A percentile compares a stretch with the other conserved stretches of the same genome.
phyloP scores from a whole-genome alignment of 495 filamentous ascomycete species.

The Lasiosphaeris hirsuta region DNA sequence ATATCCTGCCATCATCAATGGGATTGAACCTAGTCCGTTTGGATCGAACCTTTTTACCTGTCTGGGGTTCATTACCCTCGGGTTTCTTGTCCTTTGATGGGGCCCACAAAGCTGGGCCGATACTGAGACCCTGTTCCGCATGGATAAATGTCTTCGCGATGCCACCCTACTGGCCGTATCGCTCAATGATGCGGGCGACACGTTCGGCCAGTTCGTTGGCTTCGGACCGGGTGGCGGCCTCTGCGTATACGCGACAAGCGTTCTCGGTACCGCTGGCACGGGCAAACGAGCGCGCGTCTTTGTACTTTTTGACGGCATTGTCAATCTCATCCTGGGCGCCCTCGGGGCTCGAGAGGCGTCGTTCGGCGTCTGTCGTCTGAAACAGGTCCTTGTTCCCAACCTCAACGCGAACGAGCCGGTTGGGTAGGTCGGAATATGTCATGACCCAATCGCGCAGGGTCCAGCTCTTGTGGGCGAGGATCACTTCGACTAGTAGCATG shows the following conservation, averaged over 20 bases:
- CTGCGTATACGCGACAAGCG: conserved; percentile 94
- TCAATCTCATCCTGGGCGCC: conserved; percentile 84
- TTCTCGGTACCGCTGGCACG: conserved; percentile 94
- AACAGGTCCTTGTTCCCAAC: conserved; percentile 84
- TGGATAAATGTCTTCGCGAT: no score
- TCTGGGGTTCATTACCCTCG: no score
- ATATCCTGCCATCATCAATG: no score
- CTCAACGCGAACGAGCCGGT: conserved; percentile 87
- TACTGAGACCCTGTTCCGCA: no score
- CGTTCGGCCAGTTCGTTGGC: conserved; percentile 82
- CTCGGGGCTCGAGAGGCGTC: conserved; percentile 72
- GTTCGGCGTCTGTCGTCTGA: conserved; percentile 86
- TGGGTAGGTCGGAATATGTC: conserved; percentile 94
- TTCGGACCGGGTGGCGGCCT: conserved; percentile 80
- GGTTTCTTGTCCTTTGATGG: no score
- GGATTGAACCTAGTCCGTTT: no score
- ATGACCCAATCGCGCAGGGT: conserved; percentile 83
- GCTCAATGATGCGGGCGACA: conserved; percentile 68
- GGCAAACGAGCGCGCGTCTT: conserved; percentile 84
- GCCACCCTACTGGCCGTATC: conserved; percentile 22
- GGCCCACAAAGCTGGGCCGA: no score
- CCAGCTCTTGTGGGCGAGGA: conserved; percentile 94
- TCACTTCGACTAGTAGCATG: conserved; percentile 91
- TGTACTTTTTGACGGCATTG: conserved; percentile 80
- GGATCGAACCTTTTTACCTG: no score